These are phyloP conservation scores for Neobulgaria alba DNA, from an alignment of 2,329 filamentous ascomycete genomes.

Conservation along the genomic window DNA sequence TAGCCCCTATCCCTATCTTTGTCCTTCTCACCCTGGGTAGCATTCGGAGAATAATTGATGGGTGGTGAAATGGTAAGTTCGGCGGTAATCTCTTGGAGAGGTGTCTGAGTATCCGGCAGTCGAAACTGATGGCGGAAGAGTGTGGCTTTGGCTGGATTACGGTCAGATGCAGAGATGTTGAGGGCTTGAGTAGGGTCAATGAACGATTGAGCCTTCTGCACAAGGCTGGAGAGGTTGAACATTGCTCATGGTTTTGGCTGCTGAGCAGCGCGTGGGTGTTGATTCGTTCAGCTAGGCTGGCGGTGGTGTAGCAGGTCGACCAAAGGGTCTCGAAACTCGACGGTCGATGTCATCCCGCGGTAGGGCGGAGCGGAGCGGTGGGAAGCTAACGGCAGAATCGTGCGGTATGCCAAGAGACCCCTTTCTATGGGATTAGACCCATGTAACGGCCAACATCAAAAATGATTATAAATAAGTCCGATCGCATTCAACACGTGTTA, in stretches of 20 bases:
- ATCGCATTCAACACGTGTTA: no score
- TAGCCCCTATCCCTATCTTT: conserved; percentile 61
- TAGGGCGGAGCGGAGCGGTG: no score
- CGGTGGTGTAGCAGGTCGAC: no score
- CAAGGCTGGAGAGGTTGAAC: conserved; percentile 68
- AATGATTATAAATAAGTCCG: no score
- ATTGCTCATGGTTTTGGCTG: conserved; percentile 35
- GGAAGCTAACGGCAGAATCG: no score
- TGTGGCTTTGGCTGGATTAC: conserved; percentile 79
- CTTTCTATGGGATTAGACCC: no score
- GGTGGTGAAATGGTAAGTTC: conserved; percentile 80
- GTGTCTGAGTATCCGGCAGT: conserved; percentile 83
- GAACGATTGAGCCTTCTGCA: conserved; percentile 91
- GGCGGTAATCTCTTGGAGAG: conserved; percentile 91
- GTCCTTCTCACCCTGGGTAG: conserved; percentile 61
- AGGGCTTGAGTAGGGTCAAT: conserved; percentile 81
- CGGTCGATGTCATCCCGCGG: no score
- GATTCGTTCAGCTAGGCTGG: background rate
- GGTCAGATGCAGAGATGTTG: conserved; percentile 63
- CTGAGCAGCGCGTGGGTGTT: conserved; percentile 3
- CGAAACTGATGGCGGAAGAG: conserved; percentile 96
- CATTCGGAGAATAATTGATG: conserved; percentile 38
- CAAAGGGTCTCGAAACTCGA: no score
- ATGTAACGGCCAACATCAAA: no score
- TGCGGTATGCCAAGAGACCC: no score